A percentile compares a stretch with the other conserved stretches of the same genome.
Evolutionary conservation across 2,329 filamentous ascomycete species (phyloP).

Genomic region (Botrytis sinoallii): DNA sequence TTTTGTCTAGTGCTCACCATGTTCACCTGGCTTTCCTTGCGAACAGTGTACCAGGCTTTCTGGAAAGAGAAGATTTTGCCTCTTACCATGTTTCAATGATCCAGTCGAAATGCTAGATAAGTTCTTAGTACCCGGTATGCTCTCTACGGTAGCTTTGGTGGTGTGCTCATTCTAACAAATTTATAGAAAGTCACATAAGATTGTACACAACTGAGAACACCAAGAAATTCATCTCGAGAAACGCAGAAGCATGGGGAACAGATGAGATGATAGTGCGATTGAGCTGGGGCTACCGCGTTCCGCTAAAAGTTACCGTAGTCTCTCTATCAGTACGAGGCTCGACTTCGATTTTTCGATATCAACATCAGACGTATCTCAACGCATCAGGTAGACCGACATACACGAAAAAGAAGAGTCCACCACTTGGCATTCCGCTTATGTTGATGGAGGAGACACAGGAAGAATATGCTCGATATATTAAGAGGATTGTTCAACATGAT

Average conservation of each 20-base stretch:
- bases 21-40: constrained; percentile 35
- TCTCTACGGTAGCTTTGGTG: background rate
- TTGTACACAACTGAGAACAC: constrained; percentile 34
- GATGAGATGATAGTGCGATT: constrained; percentile 29
- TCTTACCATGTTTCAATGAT: constrained; percentile 37
- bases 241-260: constrained; percentile 33
- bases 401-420: constrained; percentile 31
- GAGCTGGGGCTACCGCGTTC: constrained; percentile 33
- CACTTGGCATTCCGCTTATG: constrained; percentile 33
- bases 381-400: constrained; percentile 23
- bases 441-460: constrained; percentile 34
- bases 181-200: constrained; percentile 31
- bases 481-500: constrained; percentile 31
- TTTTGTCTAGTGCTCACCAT: constrained; percentile 34
- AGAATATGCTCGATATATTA: constrained; percentile 31
- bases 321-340: constrained; percentile 28
- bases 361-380: constrained; percentile 23
- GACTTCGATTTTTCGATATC: constrained; percentile 30
- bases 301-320: constrained; percentile 32
- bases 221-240: constrained; percentile 32
- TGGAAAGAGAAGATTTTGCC: constrained; percentile 36
- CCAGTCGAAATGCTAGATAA: constrained; percentile 34
- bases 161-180: constrained; percentile 13
- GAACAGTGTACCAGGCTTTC: constrained; percentile 35
- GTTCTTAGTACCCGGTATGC: constrained; percentile 35